Evolutionary conservation across 2,329 filamentous ascomycete genomes (phyloP), one percentile per base, ranked within the genome.

Genomic region (Colletotrichum sp.): DNA sequence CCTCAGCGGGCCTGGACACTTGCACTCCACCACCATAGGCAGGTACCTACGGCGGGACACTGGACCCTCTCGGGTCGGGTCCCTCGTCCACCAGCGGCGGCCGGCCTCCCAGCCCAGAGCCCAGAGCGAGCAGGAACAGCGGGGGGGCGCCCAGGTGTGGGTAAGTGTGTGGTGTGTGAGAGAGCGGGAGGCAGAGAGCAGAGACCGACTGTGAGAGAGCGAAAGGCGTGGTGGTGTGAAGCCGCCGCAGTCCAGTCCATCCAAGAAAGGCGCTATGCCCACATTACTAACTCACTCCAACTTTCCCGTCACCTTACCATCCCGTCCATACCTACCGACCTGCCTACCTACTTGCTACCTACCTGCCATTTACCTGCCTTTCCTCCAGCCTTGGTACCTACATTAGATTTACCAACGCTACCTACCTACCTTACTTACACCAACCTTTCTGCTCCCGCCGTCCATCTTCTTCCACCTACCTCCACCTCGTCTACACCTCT

Each of bases 251-350:
- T 49, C 9, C 44, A 52, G 44, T 52, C 44, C 44, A 52, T 52
- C 44, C 44, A 63, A 63, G 70, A 67, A 73, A 73, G 73, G 32
- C 69, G 73, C 69, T 68, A 62, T 71, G 72, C 69, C 73, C 73
- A 73, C 69, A 76, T 76, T 76, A 73, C 73, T 76, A 76, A 76
- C 73, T 68, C 73, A 16, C 24, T 72, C 71, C 52, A 59, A 75
- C 69, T 65, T 69, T 71, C 60, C 68, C 67, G 49, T 75, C 34
- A 64, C 72, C 72, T 67, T 55, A 52, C 52, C 68, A 64, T 55
- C 57, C 69, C 32, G 62, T 62, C 39, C 69, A 36, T 62, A 63
- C 69, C 73, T 62, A 26, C 36, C 60, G 18, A 69, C 71, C 36
- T 73, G 28, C 49, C 67, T 28, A 16, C 12, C 24, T n/a, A 44